Evolutionary conservation across 768 basidiomycete species (phyloP).

Genomic region (Naganishia vaughanmartiniae): DNA sequence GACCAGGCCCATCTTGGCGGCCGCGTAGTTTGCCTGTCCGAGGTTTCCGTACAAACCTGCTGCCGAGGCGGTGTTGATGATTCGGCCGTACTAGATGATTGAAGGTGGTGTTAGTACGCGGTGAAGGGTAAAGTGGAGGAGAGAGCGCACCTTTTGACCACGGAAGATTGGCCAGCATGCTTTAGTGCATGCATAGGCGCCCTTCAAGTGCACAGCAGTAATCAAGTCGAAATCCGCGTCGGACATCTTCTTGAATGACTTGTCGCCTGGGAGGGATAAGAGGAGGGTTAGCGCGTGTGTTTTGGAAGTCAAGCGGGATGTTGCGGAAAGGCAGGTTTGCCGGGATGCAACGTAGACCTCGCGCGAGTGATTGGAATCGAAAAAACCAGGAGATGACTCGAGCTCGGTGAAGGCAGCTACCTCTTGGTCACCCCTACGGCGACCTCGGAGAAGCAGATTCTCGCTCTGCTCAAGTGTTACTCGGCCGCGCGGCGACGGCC

Average conservation of each 20-base stretch:
- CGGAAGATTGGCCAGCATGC: conserved; percentile 95
- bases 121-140: not conserved
- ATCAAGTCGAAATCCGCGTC: conserved; percentile 88
- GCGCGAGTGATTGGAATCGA: too few relatives aligned
- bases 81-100: conserved; percentile 68
- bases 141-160: conserved; percentile 48
- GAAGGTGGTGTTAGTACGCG: not conserved
- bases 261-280: conserved; percentile 48
- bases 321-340: too few relatives aligned
- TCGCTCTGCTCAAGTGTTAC: too few relatives aligned
- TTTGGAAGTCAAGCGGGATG: not conserved
- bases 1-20: conserved; percentile 94
- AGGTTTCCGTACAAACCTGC: conserved; percentile 95
- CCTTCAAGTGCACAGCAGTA: conserved; percentile 85
- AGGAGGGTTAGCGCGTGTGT: not conserved
- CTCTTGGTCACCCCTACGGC: too few relatives aligned
- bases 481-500: too few relatives aligned
- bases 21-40: conserved; percentile 95
- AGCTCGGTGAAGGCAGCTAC: too few relatives aligned
- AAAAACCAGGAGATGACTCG: too few relatives aligned
- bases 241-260: conserved; percentile 88
- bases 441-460: too few relatives aligned
- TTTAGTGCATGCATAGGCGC: conserved; percentile 85
- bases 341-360: too few relatives aligned
- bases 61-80: conserved; percentile 91